Base-by-base conservation (phyloP, 2,329 filamentous ascomycete species). In the Trichoderma koningii region DNA sequence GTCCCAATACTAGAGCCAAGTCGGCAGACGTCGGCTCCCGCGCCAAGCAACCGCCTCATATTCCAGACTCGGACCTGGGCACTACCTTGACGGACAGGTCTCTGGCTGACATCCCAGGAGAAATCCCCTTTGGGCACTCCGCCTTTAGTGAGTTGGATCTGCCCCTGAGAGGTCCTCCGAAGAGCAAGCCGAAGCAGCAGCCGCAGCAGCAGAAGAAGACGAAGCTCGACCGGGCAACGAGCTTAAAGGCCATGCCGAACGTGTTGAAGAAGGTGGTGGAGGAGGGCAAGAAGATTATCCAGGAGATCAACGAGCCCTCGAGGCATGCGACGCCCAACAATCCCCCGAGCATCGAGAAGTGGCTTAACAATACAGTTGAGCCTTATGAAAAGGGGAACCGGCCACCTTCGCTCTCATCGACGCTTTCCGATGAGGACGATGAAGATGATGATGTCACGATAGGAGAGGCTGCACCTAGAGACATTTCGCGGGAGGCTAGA, bases 141-240 rank as follows among this genome's bases (percentile, higher is more conserved):
- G 87, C 87, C n/a, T 89, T 89, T 69, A 89, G 85, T 68, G 85
- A 86, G 70, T 77, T 89, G 7, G 86, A 88, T 61, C 73, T 89
- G 1, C 81, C 85, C 0, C 71, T 82, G 1, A 79, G 80, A 21
- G 80, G 80, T 6, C 77, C 83, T 61, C 76, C 80, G n/a, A 75
- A 76, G 30, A 81, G 78, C 64, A 73, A 72, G 65, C 70, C 80
- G 19, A 75, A 76, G 28, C 80, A 73, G 30, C 80, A 73, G 44
- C 77, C 79, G 72, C 75, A 76, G 28, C 80, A 73, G 30, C 80
- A 73, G 44, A 77, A 79, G 72, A 75, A 75, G 23, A 75, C 77
- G 34, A 84, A 85, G 70, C 75, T 81, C 7, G 83, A 85, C 52
- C 78, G 84, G 48, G 85, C 81, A 56, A 75, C 81, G 2, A 88